Percentiles rank a stretch among this genome's conserved stretches.
Conservation (phyloP, 2,329 filamentous ascomycete species). For the Chaetomiaceae sp. region DNA sequence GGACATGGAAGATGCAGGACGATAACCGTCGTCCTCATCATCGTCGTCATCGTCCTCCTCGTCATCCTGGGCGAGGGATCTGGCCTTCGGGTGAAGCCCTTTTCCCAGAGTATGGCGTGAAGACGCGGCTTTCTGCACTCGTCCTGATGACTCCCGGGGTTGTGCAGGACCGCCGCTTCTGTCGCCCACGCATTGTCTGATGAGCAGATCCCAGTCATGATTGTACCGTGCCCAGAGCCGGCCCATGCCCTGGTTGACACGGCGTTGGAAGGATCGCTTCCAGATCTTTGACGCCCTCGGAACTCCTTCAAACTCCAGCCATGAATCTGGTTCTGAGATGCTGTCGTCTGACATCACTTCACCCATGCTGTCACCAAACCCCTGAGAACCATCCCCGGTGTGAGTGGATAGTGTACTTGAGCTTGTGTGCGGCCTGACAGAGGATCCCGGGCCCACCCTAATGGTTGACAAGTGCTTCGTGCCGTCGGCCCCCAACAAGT, state of each 20-base stretch:
- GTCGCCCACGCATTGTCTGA: slow-evolving; percentile 16
- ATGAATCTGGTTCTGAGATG: slow-evolving; percentile 23
- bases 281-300: slow-evolving; percentile 9
- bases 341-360: slow-evolving; percentile 22
- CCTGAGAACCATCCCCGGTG: slow-evolving; percentile 7
- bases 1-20: slow-evolving; percentile 14
- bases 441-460: not conserved
- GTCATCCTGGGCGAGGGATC: slow-evolving; percentile 12
- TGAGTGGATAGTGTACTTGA: slow-evolving; percentile 20
- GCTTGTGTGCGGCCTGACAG: slow-evolving; percentile 14
- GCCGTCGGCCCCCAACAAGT: not conserved
- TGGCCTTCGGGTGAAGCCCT: slow-evolving; percentile 7
- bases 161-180: slow-evolving; percentile 5
- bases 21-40: slow-evolving; percentile 18
- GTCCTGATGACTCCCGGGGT: slow-evolving; percentile 6
- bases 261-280: slow-evolving; percentile 14
- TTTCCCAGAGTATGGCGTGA: slow-evolving; percentile 6
- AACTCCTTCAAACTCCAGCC: slow-evolving; percentile 8
- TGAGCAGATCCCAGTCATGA: slow-evolving; percentile 20
- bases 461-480: not conserved
- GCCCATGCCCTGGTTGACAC: slow-evolving; percentile 16
- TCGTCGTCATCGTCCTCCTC: slow-evolving; percentile 24
- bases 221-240: slow-evolving; percentile 23
- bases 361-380: slow-evolving; percentile 19
- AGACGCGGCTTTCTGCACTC: slow-evolving; percentile 11